These are phyloP conservation scores for Penicillium desertorum DNA, from an alignment of 495 filamentous ascomycete species.

Conservation along the genomic window DNA sequence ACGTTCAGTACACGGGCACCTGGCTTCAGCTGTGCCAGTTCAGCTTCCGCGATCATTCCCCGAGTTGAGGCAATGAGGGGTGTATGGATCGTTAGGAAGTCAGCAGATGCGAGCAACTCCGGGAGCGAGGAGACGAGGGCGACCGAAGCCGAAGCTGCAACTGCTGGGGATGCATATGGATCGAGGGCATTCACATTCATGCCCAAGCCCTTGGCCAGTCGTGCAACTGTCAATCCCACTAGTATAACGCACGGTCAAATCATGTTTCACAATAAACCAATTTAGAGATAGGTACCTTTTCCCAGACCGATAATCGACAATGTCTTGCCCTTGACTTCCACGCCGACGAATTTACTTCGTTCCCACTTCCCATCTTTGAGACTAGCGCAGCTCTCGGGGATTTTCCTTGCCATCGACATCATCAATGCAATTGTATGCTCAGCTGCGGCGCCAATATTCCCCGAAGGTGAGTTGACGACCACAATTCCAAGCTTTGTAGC, in stretches of 20 bases:
- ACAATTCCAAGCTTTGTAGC: constrained; percentile 67
- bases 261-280: not conserved
- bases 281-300: constrained; percentile 46
- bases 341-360: constrained; percentile 63
- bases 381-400: constrained; percentile 57
- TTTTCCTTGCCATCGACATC: constrained; percentile 63
- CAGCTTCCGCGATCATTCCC: constrained; percentile 59
- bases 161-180: constrained; percentile 62
- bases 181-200: constrained; percentile 68
- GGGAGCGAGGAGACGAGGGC: constrained; percentile 50
- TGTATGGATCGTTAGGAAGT: constrained; percentile 75
- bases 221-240: constrained; percentile 70
- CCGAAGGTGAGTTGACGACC: constrained; percentile 67
- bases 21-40: constrained; percentile 66
- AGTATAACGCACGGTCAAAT: constrained; percentile 2
- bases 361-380: constrained; percentile 67
- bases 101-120: constrained; percentile 58
- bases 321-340: constrained; percentile 69
- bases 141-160: constrained; percentile 59
- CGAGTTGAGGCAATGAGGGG: constrained; percentile 69
- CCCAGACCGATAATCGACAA: constrained; percentile 68
- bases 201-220: constrained; percentile 65
- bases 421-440: constrained; percentile 68
- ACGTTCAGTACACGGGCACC: constrained; percentile 68
- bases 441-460: constrained; percentile 70